phyloP scores from a whole-genome alignment of 352 stramenopile species.

The Phytophthora ohioensis region DNA sequence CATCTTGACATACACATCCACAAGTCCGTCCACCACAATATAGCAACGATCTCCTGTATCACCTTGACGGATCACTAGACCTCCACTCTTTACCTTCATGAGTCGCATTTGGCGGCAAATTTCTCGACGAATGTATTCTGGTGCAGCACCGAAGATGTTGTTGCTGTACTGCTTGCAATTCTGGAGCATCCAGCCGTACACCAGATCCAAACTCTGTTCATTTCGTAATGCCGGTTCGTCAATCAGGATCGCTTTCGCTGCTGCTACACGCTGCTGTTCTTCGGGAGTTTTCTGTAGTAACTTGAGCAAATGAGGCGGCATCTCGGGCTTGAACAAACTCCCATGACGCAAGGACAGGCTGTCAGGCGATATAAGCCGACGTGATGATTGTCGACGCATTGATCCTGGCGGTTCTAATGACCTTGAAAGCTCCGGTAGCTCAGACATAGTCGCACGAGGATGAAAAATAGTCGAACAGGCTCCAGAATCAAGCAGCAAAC shows the following conservation, averaged over 20 bases:
- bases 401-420: constrained; percentile 5
- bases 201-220: constrained; percentile 71
- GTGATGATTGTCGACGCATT: constrained; percentile 36
- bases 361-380: not conserved
- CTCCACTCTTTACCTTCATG: constrained; percentile 60
- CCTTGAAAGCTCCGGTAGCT: constrained; percentile 40
- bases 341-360: constrained; percentile 17
- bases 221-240: constrained; percentile 63
- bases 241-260: constrained; percentile 61
- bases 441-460: constrained; percentile 23
- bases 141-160: constrained; percentile 81
- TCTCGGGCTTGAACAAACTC: constrained; percentile 40
- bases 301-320: constrained; percentile 63
- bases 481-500: no score
- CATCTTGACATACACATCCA: constrained; percentile 78
- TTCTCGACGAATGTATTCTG: constrained; percentile 81
- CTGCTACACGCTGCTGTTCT: constrained; percentile 57
- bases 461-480: no score
- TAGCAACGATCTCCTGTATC: constrained; percentile 81
- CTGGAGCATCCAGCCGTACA: constrained; percentile 84
- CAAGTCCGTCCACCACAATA: constrained; percentile 79
- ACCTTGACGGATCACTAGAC: constrained; percentile 73
- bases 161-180: constrained; percentile 88
- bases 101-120: constrained; percentile 84
- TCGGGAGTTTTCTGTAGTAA: constrained; percentile 63